These are phyloP conservation scores for Cryptosporidium muris DNA, from an alignment of 169 alveolate genomes.

Conservation along the genomic window DNA sequence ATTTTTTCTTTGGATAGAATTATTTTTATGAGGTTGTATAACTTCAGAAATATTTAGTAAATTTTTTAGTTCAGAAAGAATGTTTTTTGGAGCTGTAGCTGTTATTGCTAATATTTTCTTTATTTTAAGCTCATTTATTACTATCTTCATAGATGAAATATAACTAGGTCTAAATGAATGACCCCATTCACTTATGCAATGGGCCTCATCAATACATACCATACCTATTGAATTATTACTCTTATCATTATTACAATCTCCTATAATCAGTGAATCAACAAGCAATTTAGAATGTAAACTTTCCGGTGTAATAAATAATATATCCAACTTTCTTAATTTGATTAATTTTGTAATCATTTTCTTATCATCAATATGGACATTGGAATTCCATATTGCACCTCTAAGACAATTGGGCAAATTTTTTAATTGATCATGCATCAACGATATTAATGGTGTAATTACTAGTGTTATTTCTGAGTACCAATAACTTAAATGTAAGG, in stretches of 20 bases:
- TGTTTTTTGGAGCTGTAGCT: conserved; percentile 89
- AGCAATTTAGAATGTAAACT: conserved; percentile 70
- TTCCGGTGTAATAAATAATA: conserved; percentile 87
- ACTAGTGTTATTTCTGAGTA: conserved; percentile 77
- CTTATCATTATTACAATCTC: conserved; percentile 35
- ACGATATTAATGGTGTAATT: conserved; percentile 87
- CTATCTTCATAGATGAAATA: conserved; percentile 75
- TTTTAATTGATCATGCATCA: conserved; percentile 86
- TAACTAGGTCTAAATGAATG: conserved; percentile 89
- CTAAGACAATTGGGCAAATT: conserved; percentile 82
- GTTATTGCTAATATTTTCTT: conserved; percentile 84
- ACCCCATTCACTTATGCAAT: conserved; percentile 90
- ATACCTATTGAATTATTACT: conserved; percentile 73
- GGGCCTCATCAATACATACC: conserved; percentile 90
- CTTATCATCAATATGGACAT: conserved; percentile 76
- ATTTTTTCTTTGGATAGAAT: conserved; percentile 51
- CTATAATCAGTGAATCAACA: conserved; percentile 72
- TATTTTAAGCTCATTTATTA: conserved; percentile 77
- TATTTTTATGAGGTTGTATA: conserved; percentile 36
- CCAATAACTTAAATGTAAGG: conserved; percentile 67
- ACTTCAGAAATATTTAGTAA: conserved; percentile 15
- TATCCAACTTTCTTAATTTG: conserved; percentile 79
- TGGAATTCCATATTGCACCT: conserved; percentile 85
- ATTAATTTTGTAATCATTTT: conserved; percentile 75
- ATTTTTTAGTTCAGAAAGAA: conserved; percentile 73